Evolutionary conservation across 192 early-diverging fungal genomes (phyloP).

Genomic region (Allomyces macrogynus): DNA sequence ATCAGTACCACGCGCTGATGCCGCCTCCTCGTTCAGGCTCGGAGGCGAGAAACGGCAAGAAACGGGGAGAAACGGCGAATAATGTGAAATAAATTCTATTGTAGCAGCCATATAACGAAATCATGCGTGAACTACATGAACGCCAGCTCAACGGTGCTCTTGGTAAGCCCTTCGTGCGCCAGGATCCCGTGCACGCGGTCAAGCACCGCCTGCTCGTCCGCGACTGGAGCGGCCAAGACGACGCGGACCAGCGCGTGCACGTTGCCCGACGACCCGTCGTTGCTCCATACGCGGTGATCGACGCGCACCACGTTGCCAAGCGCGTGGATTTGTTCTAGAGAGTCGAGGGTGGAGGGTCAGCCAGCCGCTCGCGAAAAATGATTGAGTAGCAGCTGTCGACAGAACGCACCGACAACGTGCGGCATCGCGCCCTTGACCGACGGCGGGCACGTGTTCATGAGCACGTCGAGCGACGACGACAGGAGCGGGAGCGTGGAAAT

Average conservation of each 20-base stretch:
- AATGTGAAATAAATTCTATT: too few relatives aligned
- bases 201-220: not conserved
- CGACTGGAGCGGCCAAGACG: not conserved
- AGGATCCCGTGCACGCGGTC: not conserved
- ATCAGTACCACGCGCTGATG: too few relatives aligned
- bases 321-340: not conserved
- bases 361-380: too few relatives aligned
- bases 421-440: not conserved
- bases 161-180: not conserved
- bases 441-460: slow-evolving; percentile 25
- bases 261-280: not conserved
- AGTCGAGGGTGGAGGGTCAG: too few relatives aligned
- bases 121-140: too few relatives aligned
- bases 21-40: too few relatives aligned
- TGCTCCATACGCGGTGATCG: not conserved
- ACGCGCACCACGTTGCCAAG: not conserved
- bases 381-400: too few relatives aligned
- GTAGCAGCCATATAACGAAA: too few relatives aligned
- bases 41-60: too few relatives aligned
- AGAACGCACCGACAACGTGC: not conserved
- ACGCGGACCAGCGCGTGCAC: not conserved
- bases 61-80: too few relatives aligned
- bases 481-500: slow-evolving; percentile 69
- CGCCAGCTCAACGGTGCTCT: not conserved
- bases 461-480: slow-evolving; percentile 32